Percentiles rank a stretch among this genome's conserved stretches.
phyloP scores from a whole-genome alignment of 495 filamentous ascomycete genomes.

The Chlorociboria aeruginascens region DNA sequence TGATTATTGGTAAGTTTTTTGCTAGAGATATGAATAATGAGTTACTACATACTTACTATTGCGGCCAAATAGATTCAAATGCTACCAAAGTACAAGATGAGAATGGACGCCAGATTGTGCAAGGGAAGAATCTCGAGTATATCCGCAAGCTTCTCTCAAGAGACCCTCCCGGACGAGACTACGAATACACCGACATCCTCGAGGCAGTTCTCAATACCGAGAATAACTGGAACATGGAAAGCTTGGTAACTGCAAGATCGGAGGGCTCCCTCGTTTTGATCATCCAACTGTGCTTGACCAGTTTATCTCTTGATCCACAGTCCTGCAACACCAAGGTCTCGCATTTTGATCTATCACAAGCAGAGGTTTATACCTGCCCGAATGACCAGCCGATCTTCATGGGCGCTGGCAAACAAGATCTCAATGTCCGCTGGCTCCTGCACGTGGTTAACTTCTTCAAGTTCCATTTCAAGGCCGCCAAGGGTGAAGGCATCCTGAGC shows the following conservation, averaged over 20 bases:
- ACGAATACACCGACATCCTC: constrained; percentile 11
- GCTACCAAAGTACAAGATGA: neutral
- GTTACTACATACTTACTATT: neutral
- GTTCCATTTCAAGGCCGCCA: constrained; percentile 13
- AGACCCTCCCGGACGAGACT: neutral
- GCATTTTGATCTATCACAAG: constrained; percentile 15
- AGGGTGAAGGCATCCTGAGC: constrained; percentile 13
- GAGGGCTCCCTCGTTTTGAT: neutral
- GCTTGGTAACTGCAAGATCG: neutral
- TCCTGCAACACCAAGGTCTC: constrained; percentile 1
- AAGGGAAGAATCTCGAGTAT: neutral
- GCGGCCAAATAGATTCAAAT: neutral
- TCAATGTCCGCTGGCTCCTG: constrained; percentile 12
- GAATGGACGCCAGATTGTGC: neutral
- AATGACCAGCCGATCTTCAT: constrained; percentile 9
- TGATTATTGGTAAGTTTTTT: constrained; percentile 6
- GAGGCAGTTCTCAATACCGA: constrained; percentile 13
- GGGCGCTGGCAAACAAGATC: constrained; percentile 3
- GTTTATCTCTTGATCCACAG: constrained; percentile 7
- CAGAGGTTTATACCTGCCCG: constrained; percentile 2
- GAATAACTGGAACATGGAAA: neutral
- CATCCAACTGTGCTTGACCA: constrained; percentile 14
- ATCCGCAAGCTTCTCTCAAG: neutral
- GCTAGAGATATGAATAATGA: neutral
- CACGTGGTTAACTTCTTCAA: constrained; percentile 19